Evolutionary conservation across 2,329 filamentous ascomycete genomes (phyloP).

Genomic region (Sclerotinia spermophila): DNA sequence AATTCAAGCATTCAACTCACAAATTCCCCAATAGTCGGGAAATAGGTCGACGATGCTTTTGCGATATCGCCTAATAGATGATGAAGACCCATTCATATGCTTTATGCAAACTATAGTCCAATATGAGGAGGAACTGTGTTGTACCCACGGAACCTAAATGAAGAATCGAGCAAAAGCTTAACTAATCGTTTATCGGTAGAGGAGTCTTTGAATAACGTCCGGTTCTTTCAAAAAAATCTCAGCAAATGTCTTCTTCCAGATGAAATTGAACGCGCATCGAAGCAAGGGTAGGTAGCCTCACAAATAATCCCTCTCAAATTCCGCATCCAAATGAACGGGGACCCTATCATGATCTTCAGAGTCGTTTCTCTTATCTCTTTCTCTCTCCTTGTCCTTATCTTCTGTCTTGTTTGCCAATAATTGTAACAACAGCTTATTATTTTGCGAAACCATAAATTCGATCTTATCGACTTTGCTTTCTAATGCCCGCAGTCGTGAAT

Average conservation of each 20-base stretch:
- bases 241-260: conserved; percentile 22
- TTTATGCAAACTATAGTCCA: neutral
- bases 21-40: neutral
- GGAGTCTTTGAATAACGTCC: conserved; percentile 36
- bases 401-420: conserved; percentile 27
- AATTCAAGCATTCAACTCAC: neutral
- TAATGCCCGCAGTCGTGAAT: conserved; percentile 33
- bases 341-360: conserved; percentile 33
- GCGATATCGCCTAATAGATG: neutral
- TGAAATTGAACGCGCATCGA: conserved; percentile 16
- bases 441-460: conserved; percentile 35
- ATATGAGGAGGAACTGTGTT: neutral
- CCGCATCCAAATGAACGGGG: conserved; percentile 37
- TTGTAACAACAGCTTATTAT: conserved; percentile 36
- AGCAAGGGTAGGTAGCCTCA: conserved; percentile 28
- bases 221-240: conserved; percentile 29
- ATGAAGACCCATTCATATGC: neutral
- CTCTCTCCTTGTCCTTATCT: conserved; percentile 28
- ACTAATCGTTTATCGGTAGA: conserved; percentile 27
- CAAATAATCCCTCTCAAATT: conserved; percentile 38
- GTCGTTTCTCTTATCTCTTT: conserved; percentile 22
- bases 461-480: conserved; percentile 37
- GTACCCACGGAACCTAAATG: no score
- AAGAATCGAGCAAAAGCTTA: neutral
- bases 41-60: neutral